A percentile compares a stretch with the other conserved stretches of the same genome.
Evolutionary conservation across 148 eudicot genomes (phyloP).

Genomic region (Fagopyrum homotropicum): DNA sequence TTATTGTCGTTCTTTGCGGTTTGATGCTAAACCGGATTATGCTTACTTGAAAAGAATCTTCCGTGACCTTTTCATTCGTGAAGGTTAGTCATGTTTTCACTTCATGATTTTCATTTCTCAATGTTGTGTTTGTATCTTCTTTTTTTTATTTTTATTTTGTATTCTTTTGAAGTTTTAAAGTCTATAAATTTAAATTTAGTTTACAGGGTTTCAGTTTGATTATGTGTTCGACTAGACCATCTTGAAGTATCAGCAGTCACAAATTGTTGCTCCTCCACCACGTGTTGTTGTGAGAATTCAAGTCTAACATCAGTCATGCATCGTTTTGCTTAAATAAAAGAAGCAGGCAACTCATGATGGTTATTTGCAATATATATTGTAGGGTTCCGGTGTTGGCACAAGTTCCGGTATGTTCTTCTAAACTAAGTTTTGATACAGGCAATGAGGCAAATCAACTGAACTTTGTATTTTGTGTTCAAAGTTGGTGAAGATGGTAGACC

Average conservation of each 20-base stretch:
- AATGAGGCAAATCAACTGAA: neutral
- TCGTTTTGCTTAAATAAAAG: neutral
- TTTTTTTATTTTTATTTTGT: neutral
- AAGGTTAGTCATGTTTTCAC: neutral
- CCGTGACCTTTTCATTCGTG: too few relatives aligned
- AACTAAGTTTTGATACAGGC: neutral
- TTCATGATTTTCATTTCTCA: neutral
- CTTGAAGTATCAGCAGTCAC: too few relatives aligned
- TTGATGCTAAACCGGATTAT: too few relatives aligned
- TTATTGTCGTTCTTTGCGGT: too few relatives aligned
- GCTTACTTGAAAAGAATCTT: too few relatives aligned
- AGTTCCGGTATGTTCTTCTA: slow-evolving; percentile 42
- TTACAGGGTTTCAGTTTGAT: slow-evolving; percentile 78
- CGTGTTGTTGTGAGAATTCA: too few relatives aligned
- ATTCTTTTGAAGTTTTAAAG: neutral
- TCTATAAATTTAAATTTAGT: neutral
- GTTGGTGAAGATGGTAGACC: slow-evolving; percentile 63
- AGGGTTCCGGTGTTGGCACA: slow-evolving; percentile 76
- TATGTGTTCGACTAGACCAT: slow-evolving; percentile 60
- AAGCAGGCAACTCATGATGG: neutral
- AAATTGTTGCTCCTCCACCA: too few relatives aligned
- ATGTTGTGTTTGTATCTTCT: neutral
- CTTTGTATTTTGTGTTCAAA: slow-evolving; percentile 15
- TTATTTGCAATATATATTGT: neutral
- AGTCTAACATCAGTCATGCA: too few relatives aligned